These are phyloP conservation scores for Tetrapisispora phaffii DNA, from an alignment of 805 yeast species.

Conservation along the genomic window DNA sequence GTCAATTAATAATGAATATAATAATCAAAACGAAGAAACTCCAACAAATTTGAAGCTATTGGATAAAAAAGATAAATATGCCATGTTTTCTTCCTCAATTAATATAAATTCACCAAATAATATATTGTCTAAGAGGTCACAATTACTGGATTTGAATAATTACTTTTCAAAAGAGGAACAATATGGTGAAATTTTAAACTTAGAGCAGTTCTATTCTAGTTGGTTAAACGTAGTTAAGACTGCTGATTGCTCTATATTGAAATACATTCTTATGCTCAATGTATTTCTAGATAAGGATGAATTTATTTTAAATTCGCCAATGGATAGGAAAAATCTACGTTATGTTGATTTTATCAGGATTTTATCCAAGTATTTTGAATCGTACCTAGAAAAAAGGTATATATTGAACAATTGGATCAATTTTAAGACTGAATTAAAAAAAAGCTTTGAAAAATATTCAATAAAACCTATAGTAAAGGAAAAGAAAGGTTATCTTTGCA, in stretches of 20 bases:
- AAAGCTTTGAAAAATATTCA: slow-evolving; percentile 14
- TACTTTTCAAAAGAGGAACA: slow-evolving; percentile 52
- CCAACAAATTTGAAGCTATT: slow-evolving; percentile 4
- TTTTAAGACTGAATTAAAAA: slow-evolving; percentile 5
- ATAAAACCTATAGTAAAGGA: slow-evolving; percentile 8
- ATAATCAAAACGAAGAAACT: neutral
- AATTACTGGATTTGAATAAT: slow-evolving; percentile 38
- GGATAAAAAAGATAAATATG: slow-evolving; percentile 11
- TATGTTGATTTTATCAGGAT: slow-evolving; percentile 39
- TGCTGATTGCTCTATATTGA: slow-evolving; percentile 35
- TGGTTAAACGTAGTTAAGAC: slow-evolving; percentile 41
- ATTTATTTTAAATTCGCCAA: slow-evolving; percentile 19
- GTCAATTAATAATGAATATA: slow-evolving; percentile 19
- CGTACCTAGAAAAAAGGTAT: slow-evolving; percentile 38
- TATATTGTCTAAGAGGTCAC: slow-evolving; percentile 42
- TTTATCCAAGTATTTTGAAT: slow-evolving; percentile 40
- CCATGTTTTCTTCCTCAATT: slow-evolving; percentile 18
- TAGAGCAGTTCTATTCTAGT: slow-evolving; percentile 39
- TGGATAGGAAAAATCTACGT: slow-evolving; percentile 24
- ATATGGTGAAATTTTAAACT: slow-evolving; percentile 56
- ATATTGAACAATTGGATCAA: slow-evolving; percentile 39
- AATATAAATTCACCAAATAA: slow-evolving; percentile 8
- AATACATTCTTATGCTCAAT: slow-evolving; percentile 41
- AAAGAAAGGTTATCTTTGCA: slow-evolving; percentile 40
- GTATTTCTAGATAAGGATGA: slow-evolving; percentile 27